Conservation (phyloP, 345 rosid genomes). For the Moringa oleifera region DNA sequence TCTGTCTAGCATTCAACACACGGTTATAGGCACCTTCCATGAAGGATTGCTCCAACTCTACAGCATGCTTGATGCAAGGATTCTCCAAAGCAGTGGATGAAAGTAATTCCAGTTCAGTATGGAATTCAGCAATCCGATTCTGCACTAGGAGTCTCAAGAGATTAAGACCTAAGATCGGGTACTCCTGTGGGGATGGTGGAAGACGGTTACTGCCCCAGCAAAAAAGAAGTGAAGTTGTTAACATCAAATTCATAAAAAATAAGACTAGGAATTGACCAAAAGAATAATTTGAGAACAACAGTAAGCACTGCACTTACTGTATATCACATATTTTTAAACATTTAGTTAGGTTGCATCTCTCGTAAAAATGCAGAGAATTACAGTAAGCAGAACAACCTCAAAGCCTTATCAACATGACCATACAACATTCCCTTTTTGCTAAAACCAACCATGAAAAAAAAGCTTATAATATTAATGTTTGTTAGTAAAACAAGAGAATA, state of each 20-base stretch:
- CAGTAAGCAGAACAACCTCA: too few relatives aligned
- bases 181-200: conserved; percentile 73
- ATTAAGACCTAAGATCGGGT: conserved; percentile 87
- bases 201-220: conserved; percentile 51
- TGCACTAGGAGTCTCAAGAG: conserved; percentile 90
- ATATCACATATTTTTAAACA: too few relatives aligned
- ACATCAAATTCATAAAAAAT: neutral
- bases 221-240: neutral
- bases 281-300: too few relatives aligned
- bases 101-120: conserved; percentile 86
- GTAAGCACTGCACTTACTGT: too few relatives aligned
- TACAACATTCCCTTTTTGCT: too few relatives aligned
- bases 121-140: conserved; percentile 96
- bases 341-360: too few relatives aligned
- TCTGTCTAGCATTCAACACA: conserved; percentile 87
- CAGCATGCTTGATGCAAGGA: conserved; percentile 91
- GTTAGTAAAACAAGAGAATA: neutral
- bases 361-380: too few relatives aligned
- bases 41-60: conserved; percentile 98
- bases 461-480: too few relatives aligned
- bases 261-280: neutral
- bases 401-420: too few relatives aligned
- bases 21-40: conserved; percentile 99
- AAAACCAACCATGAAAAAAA: too few relatives aligned
- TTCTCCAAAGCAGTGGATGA: conserved; percentile 71